Percentiles rank a stretch among this genome's conserved stretches.
Evolutionary conservation across 805 yeast species (phyloP).

Genomic region (Saccharomycopsis malanga): DNA sequence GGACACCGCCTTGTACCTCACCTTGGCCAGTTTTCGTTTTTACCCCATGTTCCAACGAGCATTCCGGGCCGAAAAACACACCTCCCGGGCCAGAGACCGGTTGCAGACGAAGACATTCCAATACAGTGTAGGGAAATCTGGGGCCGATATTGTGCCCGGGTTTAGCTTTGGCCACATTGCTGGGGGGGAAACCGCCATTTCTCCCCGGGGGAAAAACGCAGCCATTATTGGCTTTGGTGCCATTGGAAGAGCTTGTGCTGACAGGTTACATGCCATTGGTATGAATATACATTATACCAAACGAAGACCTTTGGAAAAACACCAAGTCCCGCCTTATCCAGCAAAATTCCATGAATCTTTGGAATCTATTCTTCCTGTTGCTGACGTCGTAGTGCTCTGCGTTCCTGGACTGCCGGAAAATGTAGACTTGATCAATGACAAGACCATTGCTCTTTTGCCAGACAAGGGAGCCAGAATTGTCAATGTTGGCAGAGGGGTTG

Average conservation of each 20-base stretch:
- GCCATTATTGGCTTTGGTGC: slow-evolving; percentile 56
- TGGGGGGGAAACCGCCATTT: slow-evolving; percentile 32
- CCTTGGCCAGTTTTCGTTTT: slow-evolving; percentile 47
- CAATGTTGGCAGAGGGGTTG: slow-evolving; percentile 55
- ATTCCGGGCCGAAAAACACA: slow-evolving; percentile 31
- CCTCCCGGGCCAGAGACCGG: slow-evolving; percentile 34
- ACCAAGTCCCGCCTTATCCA: slow-evolving; percentile 28
- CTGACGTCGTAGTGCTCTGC: slow-evolving; percentile 48
- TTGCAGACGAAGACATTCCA: slow-evolving; percentile 30
- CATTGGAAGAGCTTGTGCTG: slow-evolving; percentile 50
- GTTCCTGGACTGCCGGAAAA: slow-evolving; percentile 53
- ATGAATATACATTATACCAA: slow-evolving; percentile 54
- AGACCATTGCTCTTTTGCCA: slow-evolving; percentile 32
- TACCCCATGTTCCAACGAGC: slow-evolving; percentile 34
- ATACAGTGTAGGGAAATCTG: slow-evolving; percentile 28
- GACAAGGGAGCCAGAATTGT: slow-evolving; percentile 40
- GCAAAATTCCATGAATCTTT: slow-evolving; percentile 33
- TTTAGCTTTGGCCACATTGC: slow-evolving; percentile 37
- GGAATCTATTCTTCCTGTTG: slow-evolving; percentile 31
- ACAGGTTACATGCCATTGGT: slow-evolving; percentile 43
- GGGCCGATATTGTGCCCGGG: slow-evolving; percentile 27
- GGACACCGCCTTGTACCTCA: slow-evolving; percentile 52
- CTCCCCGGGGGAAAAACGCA: slow-evolving; percentile 46
- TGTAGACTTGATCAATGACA: slow-evolving; percentile 38
- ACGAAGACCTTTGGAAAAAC: slow-evolving; percentile 33